Evolutionary conservation across 1,139 yeast genomes (phyloP), one percentile per base, ranked within the genome.

Genomic region (Sugiyamaella xylanicola): DNA sequence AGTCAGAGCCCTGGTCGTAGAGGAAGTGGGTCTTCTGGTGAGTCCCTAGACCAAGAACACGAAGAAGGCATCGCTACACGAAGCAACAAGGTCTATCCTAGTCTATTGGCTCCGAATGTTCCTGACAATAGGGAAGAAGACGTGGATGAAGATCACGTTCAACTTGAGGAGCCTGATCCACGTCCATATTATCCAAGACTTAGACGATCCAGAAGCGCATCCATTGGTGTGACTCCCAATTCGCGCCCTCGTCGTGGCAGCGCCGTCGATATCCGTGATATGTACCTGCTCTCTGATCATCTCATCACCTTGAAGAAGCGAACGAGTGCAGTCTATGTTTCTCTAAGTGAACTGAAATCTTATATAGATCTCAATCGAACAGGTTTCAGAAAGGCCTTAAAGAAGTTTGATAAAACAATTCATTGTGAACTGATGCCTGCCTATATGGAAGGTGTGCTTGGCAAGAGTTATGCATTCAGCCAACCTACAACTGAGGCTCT

Each of bases 371-470:
- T 92, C 63, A 92, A 92, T 75, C 80, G 80, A 62, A 88, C 95
- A 35, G 98, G 97, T 4, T 89, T 92, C 72, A 81, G 87, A 47
- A 92, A 92, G 72, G 92, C 91, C 50, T 78, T 91, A 63, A 92
- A 92, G 69, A 92, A 92, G 74, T 92, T 88, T 69, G 97, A 92
- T 72, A 92, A 92, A 69, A 85, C 88, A 17, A 76, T 91, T 64
- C 80, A 81, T 59, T 82, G 87, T 46, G 71, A 80, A 39, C 74
- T 88, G 56, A 84, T 84, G 64, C 72, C 73, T 20, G 77, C 76
- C 36, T 76, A 84, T 51, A 66, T 79, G 58, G 71, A 65, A 50
- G 70, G 63, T 35, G 60, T 59, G 9, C 65, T 74, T 37, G 59
- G 63, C 20, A 62, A 59, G 35, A 65, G 79, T 47, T 76, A 82